Base-by-base conservation (phyloP, 2,329 filamentous ascomycete genomes). In the Apiospora hydei region DNA sequence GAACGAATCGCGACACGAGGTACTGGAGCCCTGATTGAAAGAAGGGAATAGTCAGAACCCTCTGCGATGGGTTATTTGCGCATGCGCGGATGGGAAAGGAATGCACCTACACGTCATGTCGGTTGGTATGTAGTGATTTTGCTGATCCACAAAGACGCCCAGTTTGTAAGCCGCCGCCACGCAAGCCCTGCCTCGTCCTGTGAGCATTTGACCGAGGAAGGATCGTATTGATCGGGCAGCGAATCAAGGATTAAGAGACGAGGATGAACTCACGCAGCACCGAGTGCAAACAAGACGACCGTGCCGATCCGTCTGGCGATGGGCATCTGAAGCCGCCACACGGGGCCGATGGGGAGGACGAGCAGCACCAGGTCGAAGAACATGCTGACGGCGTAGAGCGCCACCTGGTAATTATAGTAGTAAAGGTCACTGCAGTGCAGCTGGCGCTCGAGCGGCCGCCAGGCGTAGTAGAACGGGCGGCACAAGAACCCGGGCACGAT, bases 341-440 rank as follows among this genome's bases (percentile, higher is more conserved):
- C 72, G 0, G 74, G 72, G 44, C 73, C 75, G 41, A 79, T 61
- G 6, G 78, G 78, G 18, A 79, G 71, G 10, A 77, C 6, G 7
- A 80, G 72, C 5, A 80, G 69, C 14, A 79, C 70, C 14, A 73
- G 46, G 47, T 80, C 78, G 41, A 78, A 77, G 2, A 70, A 73
- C 67, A 79, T 64, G 64, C 78, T 79, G 8, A 72, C 73, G 47
- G 74, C 76, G 69, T 76, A 79, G 13, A 79, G 70, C 26, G 26
- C 26, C 26, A 30, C 26, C 26, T 30, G 10, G 73, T 72, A 24
- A 77, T 73, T 71, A 53, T 72, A 74, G 47, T 77, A 79, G 53
- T 76, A 79, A 47, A 66, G 71, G 61, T 75, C 71, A 44, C 73
- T 72, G 66, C 73, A 77, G 69, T 76, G 72, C 2, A 67, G 18